Evolutionary conservation across 2,329 filamentous ascomycete species (phyloP), one percentile per base, ranked within the genome.

Genomic region (Thelonectria discophora): DNA sequence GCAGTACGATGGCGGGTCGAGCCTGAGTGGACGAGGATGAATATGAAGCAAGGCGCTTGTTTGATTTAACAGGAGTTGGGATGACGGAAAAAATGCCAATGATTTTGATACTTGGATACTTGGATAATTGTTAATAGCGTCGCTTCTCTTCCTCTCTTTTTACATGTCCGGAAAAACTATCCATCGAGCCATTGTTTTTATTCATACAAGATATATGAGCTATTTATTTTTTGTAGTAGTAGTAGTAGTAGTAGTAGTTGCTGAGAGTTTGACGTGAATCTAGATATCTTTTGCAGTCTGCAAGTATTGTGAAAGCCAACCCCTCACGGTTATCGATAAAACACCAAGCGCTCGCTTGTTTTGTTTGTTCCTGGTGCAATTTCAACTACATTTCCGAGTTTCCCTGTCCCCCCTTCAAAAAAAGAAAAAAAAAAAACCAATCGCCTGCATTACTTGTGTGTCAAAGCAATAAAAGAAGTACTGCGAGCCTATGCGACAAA

Each of bases 1-100:
- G 58, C 82, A 85, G 74, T 74, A 76, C 55, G 78, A 80, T 43
- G 45, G 68, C 24, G 67, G 64, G 21, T 71, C 63, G 58, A 61
- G 73, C 58, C 18, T 65, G 47, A 69, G 55, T 11, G 64, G 62
- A 42, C 60, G 66, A 42, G 54, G 48, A 48, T 37, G 20, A n/a
- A n/a, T n/a, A 52, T 13, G 1, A 21, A n/a, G n/a, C n/a, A 9
- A 1, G 5, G 7, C 34, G 17, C n/a, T n/a, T 24, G 21, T 30
- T 27, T 13, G 34, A 37, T 37, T 37, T 37, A 37, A 11, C 11
- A 3, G 34, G 34, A 37, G 18, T 9, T 18, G 3, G 3, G 13
- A 47, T 47, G 21, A 39, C 9, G n/a, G 37, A 21, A 13, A 47
- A 43, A 58, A 42, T 51, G 15, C 30, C 57, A 20, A 60, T 40